phyloP scores from a whole-genome alignment of 768 basidiomycete species.

The Kwoniella pini region DNA sequence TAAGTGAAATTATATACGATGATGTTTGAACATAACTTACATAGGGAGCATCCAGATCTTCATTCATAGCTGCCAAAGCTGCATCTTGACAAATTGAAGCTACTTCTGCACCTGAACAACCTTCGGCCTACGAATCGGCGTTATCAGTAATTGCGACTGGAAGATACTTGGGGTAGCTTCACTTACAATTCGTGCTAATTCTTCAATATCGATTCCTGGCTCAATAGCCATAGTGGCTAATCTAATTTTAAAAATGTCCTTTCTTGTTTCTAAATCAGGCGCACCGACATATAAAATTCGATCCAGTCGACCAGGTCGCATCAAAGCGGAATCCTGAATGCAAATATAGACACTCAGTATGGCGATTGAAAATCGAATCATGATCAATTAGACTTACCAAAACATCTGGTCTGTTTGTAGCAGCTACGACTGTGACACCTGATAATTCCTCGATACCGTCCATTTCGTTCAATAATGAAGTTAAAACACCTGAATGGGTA shows the following conservation, averaged over 20 bases:
- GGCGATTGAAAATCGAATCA: too few relatives aligned
- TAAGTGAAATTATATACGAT: neutral
- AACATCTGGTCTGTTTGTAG: conserved; percentile 93
- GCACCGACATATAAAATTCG: conserved; percentile 92
- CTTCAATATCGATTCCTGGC: conserved; percentile 65
- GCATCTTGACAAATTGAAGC: conserved; percentile 93
- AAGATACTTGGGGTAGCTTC: neutral
- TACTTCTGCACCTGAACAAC: conserved; percentile 96
- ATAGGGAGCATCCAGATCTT: conserved; percentile 71
- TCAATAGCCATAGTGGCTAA: conserved; percentile 78
- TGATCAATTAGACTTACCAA: conserved; percentile 76
- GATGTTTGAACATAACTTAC: conserved; percentile 59
- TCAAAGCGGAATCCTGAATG: conserved; percentile 81
- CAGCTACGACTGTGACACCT: conserved; percentile 93
- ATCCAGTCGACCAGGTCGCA: conserved; percentile 93
- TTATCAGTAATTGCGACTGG: neutral
- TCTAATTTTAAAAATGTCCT: conserved; percentile 81
- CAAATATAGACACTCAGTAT: neutral
- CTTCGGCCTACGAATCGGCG: conserved; percentile 67
- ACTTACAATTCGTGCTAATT: conserved; percentile 70
- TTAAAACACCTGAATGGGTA: conserved; percentile 75
- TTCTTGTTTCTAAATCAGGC: conserved; percentile 74
- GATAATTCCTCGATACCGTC: conserved; percentile 93
- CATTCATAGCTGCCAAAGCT: conserved; percentile 85
- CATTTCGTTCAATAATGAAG: conserved; percentile 94